Percentiles rank a stretch among this genome's conserved stretches.
These are phyloP conservation scores for Nephelium lappaceum DNA, from an alignment of 345 rosid genomes.

Conservation along the genomic window DNA sequence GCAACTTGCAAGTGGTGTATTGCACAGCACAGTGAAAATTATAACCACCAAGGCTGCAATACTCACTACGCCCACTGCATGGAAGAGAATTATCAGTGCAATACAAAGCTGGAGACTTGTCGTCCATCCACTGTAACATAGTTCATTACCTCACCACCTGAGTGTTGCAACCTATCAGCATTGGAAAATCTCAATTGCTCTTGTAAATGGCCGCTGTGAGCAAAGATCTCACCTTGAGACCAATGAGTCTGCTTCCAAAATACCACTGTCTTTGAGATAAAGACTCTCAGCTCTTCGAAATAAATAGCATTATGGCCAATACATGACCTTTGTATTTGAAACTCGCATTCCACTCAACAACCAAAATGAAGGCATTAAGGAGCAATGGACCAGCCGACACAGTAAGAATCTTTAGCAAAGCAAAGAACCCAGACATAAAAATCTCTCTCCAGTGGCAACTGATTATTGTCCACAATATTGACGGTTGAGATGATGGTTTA, in stretches of 20 bases:
- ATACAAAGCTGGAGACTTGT: constrained; percentile 83
- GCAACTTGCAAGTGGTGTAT: constrained; percentile 88
- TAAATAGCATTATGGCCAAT: constrained; percentile 62
- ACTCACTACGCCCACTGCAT: constrained; percentile 83
- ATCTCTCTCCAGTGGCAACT: constrained; percentile 70
- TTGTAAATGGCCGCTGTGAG: constrained; percentile 79
- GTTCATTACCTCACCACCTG: constrained; percentile 90
- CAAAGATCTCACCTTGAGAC: constrained; percentile 76
- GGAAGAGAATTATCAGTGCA: constrained; percentile 72
- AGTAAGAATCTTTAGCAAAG: constrained; percentile 72
- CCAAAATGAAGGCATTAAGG: constrained; percentile 85
- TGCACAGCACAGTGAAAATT: constrained; percentile 71
- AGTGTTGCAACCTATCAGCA: constrained; percentile 70
- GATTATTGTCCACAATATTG: constrained; percentile 58
- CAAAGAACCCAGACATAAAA: constrained; percentile 79
- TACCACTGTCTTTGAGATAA: constrained; percentile 94
- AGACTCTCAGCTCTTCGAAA: constrained; percentile 71
- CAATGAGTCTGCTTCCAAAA: constrained; percentile 77
- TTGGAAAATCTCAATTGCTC: constrained; percentile 81
- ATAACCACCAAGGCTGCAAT: too few species aligned
- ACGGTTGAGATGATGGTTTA: constrained; percentile 43
- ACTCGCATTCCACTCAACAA: constrained; percentile 73
- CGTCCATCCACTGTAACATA: constrained; percentile 94
- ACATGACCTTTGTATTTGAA: constrained; percentile 75
- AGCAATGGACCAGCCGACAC: constrained; percentile 83